Conservation (phyloP, 2,329 filamentous ascomycete species). For the Ophiostoma montium region DNA sequence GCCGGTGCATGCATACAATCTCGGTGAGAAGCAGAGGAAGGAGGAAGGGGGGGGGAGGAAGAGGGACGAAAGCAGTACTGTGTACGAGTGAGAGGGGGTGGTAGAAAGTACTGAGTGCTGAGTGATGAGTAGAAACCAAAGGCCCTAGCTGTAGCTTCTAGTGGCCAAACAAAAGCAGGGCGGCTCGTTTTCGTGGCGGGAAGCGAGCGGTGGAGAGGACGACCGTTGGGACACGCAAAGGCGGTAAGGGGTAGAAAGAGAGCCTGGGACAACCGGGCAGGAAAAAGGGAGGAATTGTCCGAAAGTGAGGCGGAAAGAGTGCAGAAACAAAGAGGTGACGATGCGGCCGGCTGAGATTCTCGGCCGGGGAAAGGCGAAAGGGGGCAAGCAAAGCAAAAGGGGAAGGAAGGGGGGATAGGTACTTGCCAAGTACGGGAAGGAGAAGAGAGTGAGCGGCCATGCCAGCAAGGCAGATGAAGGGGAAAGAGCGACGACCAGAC, state of each 20-base stretch:
- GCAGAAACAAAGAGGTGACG: background rate
- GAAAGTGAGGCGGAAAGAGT: background rate
- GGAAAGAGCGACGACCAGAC: constrained; percentile 9
- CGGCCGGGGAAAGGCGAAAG: background rate
- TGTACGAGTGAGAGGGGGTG: background rate
- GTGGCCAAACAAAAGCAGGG: background rate
- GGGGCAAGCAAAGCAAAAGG: constrained; percentile 2
- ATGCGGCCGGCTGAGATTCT: background rate
- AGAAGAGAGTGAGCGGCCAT: constrained; percentile 1
- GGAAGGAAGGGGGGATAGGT: constrained; percentile 1
- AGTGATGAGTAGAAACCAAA: constrained; percentile 5
- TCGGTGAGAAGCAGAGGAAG: background rate
- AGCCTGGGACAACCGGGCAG: background rate
- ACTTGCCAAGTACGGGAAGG: background rate
- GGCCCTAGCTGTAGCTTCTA: background rate
- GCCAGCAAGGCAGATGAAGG: constrained; percentile 3
- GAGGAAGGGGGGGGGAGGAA: background rate
- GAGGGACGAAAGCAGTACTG: background rate
- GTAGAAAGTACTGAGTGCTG: too few species aligned
- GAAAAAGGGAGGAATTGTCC: background rate
- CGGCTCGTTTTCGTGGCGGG: constrained; percentile 6
- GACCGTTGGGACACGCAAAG: constrained; percentile 5
- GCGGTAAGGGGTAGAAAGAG: constrained; percentile 1
- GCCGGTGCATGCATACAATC: constrained; percentile 5
- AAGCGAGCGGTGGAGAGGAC: constrained; percentile 1